These are phyloP conservation scores for Aspergillus caelatus DNA, from an alignment of 2,329 filamentous ascomycete genomes.

Conservation along the genomic window DNA sequence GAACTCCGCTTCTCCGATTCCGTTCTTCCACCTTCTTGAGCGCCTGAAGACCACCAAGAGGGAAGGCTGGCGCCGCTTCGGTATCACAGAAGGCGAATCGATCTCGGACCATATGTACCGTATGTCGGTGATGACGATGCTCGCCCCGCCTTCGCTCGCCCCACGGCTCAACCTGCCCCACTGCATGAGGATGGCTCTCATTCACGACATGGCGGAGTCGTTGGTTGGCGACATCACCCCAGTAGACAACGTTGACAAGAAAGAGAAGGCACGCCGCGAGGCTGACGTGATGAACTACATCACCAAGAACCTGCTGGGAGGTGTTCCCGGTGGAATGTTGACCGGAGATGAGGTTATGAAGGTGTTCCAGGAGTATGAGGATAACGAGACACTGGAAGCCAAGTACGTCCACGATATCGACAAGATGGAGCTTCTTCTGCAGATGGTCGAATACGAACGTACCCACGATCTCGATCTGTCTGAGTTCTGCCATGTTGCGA, in stretches of 20 bases:
- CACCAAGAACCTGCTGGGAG: conserved; percentile 70
- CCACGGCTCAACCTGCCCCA: conserved; percentile 73
- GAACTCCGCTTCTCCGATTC: conserved; percentile 71
- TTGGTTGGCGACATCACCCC: conserved; percentile 97
- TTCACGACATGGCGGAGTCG: conserved; percentile 97
- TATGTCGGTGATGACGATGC: conserved; percentile 95
- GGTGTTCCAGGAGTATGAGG: conserved; percentile 96
- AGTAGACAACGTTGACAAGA: conserved; percentile 76
- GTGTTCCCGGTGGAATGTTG: conserved; percentile 67
- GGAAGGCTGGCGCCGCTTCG: conserved; percentile 92
- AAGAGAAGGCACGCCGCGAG: conserved; percentile 87
- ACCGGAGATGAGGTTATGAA: conserved; percentile 72
- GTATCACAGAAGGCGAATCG: conserved; percentile 75
- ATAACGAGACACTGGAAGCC: conserved; percentile 78
- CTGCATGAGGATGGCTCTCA: conserved; percentile 92
- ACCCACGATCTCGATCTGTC: conserved; percentile 71
- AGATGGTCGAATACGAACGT: conserved; percentile 97
- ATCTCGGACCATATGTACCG: conserved; percentile 99
- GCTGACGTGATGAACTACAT: conserved; percentile 91
- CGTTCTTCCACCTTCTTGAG: conserved; percentile 94
- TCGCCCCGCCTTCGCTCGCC: conserved; percentile 76
- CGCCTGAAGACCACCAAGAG: conserved; percentile 94
- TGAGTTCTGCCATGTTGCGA: conserved; percentile 82
- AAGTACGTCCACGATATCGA: conserved; percentile 95
- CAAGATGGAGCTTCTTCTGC: conserved; percentile 91